Evolutionary conservation across 371 early-diverging fungal species (phyloP).

Genomic region (Lichtheimia hyalospora): DNA sequence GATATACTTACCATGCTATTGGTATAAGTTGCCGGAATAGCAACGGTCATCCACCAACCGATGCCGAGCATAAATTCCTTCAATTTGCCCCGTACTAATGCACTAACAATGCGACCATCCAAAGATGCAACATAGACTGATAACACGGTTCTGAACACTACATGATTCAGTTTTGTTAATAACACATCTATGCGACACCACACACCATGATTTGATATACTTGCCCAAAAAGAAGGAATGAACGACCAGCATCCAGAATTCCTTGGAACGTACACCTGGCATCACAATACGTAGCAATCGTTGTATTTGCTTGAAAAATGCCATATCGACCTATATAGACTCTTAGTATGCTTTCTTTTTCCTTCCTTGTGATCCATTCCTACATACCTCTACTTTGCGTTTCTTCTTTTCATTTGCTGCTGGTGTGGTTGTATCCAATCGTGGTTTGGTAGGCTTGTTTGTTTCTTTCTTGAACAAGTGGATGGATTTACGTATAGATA

Average conservation of each 20-base stretch:
- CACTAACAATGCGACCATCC: conserved; percentile 91
- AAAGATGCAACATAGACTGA: conserved; percentile 89
- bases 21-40: conserved; percentile 94
- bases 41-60: conserved; percentile 88
- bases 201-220: background rate
- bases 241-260: conserved; percentile 75
- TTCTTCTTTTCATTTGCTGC: conserved; percentile 16
- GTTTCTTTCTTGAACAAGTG: conserved; percentile 21
- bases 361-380: background rate
- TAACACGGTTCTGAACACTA: conserved; percentile 81
- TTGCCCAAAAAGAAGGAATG: conserved; percentile 78
- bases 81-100: conserved; percentile 78
- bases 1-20: conserved; percentile 79
- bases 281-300: conserved; percentile 73
- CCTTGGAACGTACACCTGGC: conserved; percentile 79
- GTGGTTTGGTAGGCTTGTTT: conserved; percentile 13
- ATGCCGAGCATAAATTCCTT: conserved; percentile 81
- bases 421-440: conserved; percentile 6
- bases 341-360: background rate
- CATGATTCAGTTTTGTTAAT: background rate
- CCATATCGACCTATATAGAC: conserved; percentile 62
- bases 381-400: conserved; percentile 39
- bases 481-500: conserved; percentile 27
- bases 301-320: conserved; percentile 71
- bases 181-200: background rate